Base-by-base conservation (phyloP, 2,329 filamentous ascomycete species). In the Aspergillus persii region DNA sequence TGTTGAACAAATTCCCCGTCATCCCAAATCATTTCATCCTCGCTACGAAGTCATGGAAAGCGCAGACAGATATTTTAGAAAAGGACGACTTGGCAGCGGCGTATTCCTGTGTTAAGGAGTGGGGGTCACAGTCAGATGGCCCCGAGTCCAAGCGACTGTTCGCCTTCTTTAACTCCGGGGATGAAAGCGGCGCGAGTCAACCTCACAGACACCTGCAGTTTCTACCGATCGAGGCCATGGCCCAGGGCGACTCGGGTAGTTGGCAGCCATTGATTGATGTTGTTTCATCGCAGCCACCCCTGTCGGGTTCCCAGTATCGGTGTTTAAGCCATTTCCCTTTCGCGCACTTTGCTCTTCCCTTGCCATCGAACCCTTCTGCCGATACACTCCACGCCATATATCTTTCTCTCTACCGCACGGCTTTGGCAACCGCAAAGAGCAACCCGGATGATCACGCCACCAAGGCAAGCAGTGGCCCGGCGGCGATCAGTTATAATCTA, bases 401-500 rank as follows among this genome's bases (percentile, higher is more conserved):
- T 46, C 31, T 77, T 3, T 69, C 77, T 8, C 66, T 77, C 0
- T 82, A 83, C 66, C 71, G 76, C 44, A 69, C 74, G 2, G 72
- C 76, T 0, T 69, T 79, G 2, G 62, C 64, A n/a, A 69, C 69
- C 8, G 65, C 65, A 2, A 56, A 58, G 12, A 71, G 63, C 56
- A 72, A 26, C 66, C 50, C 56, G 46, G 53, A 52, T 50, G 41
- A 3, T 2, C 15, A 71, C 46, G 11, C 66, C 15, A 60, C 41
- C 11, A 58, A 29, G 36, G 27, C 55, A 3, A 66, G 61, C 1
- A 68, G 71, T 50, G 80, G 77, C 1, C 72, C 76, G 2, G 71
- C 79, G 0, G 75, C 76, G 0, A 80, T 86, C 50, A 84, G 82
- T 69, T 86, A 86, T 68, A 86, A 86, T 60, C 74, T 86, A 2